phyloP scores from a whole-genome alignment of 805 yeast genomes.

The Ogataea trehalophila region DNA sequence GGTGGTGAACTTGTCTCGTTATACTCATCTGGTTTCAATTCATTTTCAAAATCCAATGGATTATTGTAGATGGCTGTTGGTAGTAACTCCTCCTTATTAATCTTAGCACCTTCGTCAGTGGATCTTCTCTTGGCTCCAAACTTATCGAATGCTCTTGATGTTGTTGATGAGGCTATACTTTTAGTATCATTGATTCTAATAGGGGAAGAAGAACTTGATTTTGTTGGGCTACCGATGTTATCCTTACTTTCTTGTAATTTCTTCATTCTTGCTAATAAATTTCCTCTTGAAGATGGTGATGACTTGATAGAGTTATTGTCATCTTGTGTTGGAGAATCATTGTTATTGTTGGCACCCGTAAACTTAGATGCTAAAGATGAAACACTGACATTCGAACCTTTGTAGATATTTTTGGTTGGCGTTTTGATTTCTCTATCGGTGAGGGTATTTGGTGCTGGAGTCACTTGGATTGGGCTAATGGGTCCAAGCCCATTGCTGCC shows the following conservation, averaged over 20 bases:
- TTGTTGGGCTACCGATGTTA: slow-evolving; percentile 5
- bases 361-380: slow-evolving; percentile 29
- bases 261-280: slow-evolving; percentile 22
- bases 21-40: neutral
- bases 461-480: slow-evolving; percentile 14
- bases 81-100: neutral
- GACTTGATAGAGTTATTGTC: slow-evolving; percentile 13
- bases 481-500: neutral
- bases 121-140: slow-evolving; percentile 28
- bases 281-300: slow-evolving; percentile 19
- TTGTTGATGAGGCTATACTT: neutral
- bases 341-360: slow-evolving; percentile 3
- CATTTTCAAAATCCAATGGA: slow-evolving; percentile 2
- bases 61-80: neutral
- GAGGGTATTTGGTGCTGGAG: slow-evolving; percentile 10
- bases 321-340: neutral
- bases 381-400: slow-evolving; percentile 18
- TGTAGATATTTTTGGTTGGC: slow-evolving; percentile 13
- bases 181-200: slow-evolving; percentile 7
- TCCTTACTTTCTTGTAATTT: slow-evolving; percentile 21
- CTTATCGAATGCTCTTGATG: slow-evolving; percentile 25
- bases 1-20: no score
- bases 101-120: neutral
- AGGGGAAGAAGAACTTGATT: slow-evolving; percentile 17
- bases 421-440: neutral